Evolutionary conservation across 2,329 filamentous ascomycete genomes (phyloP), one percentile per base, ranked within the genome.

Genomic region (Microcyclospora pomicola): DNA sequence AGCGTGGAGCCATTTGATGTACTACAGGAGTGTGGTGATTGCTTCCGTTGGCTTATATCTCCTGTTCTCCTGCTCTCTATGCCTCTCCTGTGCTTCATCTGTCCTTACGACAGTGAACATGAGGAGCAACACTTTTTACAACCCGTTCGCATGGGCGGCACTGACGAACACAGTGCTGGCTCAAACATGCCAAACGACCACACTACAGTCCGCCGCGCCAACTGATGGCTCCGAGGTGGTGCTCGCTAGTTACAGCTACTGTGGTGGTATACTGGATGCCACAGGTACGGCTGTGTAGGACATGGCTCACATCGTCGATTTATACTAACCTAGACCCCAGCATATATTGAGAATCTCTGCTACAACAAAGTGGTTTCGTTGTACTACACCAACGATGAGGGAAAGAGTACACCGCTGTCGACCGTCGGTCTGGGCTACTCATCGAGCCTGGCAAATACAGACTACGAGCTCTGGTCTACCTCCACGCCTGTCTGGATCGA

Each of bases 291-390:
- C 6, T 10, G 13, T 24, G 19, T 24, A 7, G 7, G 19, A 24
- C 19, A 14, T 24, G 13, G 33, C 9, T 28, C 6, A 15, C 4
- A 28, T n/a, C 9, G 3, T n/a, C n/a, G 24, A 36, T 13, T 29
- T 24, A 35, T 19, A 36, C 34, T 36, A 28, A 36, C 28, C 10
- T 15, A 5, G 28, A 36, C 36, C 13, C 27, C 31, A 15, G 44
- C 43, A 35, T 55, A 51, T 39, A 50, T 55, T 38, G 47, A 42
- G 29, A 55, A 57, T 31, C 36, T 56, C 9, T 43, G 51, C 39
- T 57, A 55, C 41, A 46, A 57, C 48, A 57, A 57, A 39, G 34
- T 46, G 7, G 51, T 57, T 5, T 52, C 40, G 9, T 42, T 57
- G 15, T 57, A 52, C 42, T 57, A 51, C 42, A 55, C 51, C 12